A percentile compares a stretch with the other conserved stretches of the same genome.
These are phyloP conservation scores for Aureobasidium sp. DNA, from an alignment of 2,329 filamentous ascomycete species.

Conservation along the genomic window DNA sequence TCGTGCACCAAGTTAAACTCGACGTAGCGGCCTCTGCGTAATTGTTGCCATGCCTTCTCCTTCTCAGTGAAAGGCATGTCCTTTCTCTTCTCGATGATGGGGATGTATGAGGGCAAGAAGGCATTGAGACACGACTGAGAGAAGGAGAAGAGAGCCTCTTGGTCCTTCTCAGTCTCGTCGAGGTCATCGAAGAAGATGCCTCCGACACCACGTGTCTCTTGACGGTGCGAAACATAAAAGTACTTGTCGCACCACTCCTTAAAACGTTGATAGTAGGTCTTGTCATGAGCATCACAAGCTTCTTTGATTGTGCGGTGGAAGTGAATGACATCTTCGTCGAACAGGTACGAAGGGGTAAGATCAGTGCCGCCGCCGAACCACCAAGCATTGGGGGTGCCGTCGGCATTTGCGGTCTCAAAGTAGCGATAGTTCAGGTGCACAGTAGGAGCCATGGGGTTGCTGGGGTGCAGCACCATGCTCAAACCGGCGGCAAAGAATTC, in stretches of 20 bases:
- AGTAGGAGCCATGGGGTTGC: conserved; percentile 94
- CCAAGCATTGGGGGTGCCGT: conserved; percentile 79
- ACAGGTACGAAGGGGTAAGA: conserved; percentile 86
- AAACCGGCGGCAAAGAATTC: conserved; percentile 94
- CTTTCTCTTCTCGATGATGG: conserved; percentile 81
- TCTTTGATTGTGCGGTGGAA: conserved; percentile 94
- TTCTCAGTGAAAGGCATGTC: conserved; percentile 81
- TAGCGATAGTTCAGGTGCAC: conserved; percentile 98
- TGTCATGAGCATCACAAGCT: conserved; percentile 88
- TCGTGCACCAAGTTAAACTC: conserved; percentile 99
- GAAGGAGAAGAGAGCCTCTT: conserved; percentile 85
- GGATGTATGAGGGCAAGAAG: conserved; percentile 85
- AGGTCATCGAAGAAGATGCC: conserved; percentile 99
- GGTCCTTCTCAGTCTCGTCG: conserved; percentile 76
- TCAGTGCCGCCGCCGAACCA: conserved; percentile 98
- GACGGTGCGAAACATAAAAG: conserved; percentile 87
- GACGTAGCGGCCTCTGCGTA: conserved; percentile 89
- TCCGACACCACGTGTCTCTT: conserved; percentile 78
- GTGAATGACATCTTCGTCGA: conserved; percentile 93
- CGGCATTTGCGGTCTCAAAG: conserved; percentile 87
- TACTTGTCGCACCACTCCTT: conserved; percentile 99
- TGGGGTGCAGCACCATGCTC: conserved; percentile 86
- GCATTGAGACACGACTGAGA: conserved; percentile 76
- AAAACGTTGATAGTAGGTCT: conserved; percentile 85
- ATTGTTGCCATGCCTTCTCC: conserved; percentile 95